phyloP scores from a whole-genome alignment of 306 rosid species.

The Leucaena leucocephala region DNA sequence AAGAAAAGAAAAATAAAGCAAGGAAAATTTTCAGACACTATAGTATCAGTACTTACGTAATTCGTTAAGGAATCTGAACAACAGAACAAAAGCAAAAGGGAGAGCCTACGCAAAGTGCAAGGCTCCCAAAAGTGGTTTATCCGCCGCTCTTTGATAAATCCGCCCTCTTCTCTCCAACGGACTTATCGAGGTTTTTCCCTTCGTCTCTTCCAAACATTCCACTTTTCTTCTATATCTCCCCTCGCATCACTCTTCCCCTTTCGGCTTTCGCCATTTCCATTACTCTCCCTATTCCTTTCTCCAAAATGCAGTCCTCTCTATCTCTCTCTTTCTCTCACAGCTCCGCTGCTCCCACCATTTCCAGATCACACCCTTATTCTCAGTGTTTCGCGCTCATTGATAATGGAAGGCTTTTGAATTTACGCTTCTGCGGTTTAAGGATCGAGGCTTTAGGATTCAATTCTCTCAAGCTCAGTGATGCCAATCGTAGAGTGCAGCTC shows the following conservation, averaged over 20 bases:
- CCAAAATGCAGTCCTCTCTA: slow-evolving; percentile 75
- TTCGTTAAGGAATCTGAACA: background rate
- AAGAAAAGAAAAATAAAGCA: no score
- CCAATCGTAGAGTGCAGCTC: slow-evolving; percentile 24
- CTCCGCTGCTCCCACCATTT: slow-evolving; percentile 46
- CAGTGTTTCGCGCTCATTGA: slow-evolving; percentile 29
- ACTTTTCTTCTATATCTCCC: background rate
- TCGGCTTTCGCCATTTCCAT: slow-evolving; percentile 13
- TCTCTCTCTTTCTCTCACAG: slow-evolving; percentile 64
- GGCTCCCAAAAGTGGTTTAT: slow-evolving; percentile 45
- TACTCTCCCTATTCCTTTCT: slow-evolving; percentile 4
- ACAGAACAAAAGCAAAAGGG: background rate
- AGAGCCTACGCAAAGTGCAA: background rate
- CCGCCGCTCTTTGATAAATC: slow-evolving; percentile 75
- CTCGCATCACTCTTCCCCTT: slow-evolving; percentile 28
- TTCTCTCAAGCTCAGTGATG: slow-evolving; percentile 41
- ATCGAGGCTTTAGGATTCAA: slow-evolving; percentile 65
- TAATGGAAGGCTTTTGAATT: slow-evolving; percentile 50
- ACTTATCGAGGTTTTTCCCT: slow-evolving; percentile 51
- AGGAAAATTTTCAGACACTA: background rate
- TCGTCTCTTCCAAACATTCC: background rate
- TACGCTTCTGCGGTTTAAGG: slow-evolving; percentile 83
- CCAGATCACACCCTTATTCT: slow-evolving; percentile 48
- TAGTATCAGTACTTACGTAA: background rate
- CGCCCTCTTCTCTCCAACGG: slow-evolving; percentile 65